A percentile compares a stretch with the other conserved stretches of the same genome.
Evolutionary conservation across 768 basidiomycete species (phyloP).

Genomic region (Termitomyces sp.): DNA sequence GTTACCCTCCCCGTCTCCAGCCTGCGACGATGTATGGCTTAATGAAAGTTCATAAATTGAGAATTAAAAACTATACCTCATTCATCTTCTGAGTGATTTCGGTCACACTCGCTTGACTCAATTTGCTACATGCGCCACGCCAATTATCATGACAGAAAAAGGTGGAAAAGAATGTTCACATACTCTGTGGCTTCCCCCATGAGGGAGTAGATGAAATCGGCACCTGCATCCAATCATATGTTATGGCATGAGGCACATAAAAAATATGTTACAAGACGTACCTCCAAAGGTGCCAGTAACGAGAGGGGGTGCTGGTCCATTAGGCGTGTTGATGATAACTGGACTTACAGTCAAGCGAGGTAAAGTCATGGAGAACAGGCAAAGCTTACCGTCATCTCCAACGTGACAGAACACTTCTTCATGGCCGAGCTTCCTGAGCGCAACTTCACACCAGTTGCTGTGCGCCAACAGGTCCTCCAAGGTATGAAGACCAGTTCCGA

Average conservation of each 20-base stretch:
- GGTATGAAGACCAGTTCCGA: slow-evolving; percentile 68
- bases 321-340: slow-evolving; percentile 52
- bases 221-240: slow-evolving; percentile 25
- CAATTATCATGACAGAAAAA: not conserved
- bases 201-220: slow-evolving; percentile 66
- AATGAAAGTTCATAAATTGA: not conserved
- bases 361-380: not conserved
- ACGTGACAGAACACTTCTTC: slow-evolving; percentile 77
- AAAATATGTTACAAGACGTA: slow-evolving; percentile 16
- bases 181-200: slow-evolving; percentile 67
- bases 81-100: slow-evolving; percentile 54
- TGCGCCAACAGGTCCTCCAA: slow-evolving; percentile 78
- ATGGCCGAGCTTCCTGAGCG: slow-evolving; percentile 68
- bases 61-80: slow-evolving; percentile 25
- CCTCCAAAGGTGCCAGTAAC: slow-evolving; percentile 71
- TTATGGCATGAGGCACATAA: not conserved
- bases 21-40: slow-evolving; percentile 17
- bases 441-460: slow-evolving; percentile 79
- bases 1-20: slow-evolving; percentile 32
- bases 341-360: not conserved
- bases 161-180: slow-evolving; percentile 16
- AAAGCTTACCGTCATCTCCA: slow-evolving; percentile 50
- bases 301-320: slow-evolving; percentile 57
- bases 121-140: slow-evolving; percentile 34
- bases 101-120: slow-evolving; percentile 62